phyloP scores from a whole-genome alignment of 257 asterid genomes.

The Solanum clarkiae region DNA sequence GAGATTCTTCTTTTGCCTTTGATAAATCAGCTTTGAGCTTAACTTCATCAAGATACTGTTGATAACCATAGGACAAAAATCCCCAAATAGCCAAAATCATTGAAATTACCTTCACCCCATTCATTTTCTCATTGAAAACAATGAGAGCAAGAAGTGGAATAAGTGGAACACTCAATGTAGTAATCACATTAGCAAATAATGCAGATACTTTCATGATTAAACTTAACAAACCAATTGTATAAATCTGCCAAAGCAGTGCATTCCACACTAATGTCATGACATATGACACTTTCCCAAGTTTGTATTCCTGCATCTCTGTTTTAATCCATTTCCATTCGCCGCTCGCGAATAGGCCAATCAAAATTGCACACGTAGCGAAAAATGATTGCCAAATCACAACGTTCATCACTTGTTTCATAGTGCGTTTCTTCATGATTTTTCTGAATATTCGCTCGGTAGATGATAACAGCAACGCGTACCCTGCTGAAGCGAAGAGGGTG shows the following conservation, averaged over 20 bases:
- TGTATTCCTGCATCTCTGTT: slow-evolving; percentile 19
- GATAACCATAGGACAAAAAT: slow-evolving; percentile 49
- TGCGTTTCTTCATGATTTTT: slow-evolving; percentile 9
- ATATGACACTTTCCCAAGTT: slow-evolving; percentile 19
- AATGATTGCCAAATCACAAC: slow-evolving; percentile 12
- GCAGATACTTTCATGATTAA: slow-evolving; percentile 33
- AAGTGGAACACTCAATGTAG: slow-evolving; percentile 45
- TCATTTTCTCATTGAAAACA: slow-evolving; percentile 36
- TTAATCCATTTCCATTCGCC: slow-evolving; percentile 30
- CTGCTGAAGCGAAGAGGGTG: slow-evolving; percentile 18
- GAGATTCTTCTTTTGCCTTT: neutral
- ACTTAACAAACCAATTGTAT: slow-evolving; percentile 19
- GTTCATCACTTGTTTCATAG: neutral
- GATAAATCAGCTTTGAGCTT: slow-evolving; percentile 10
- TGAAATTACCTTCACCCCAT: slow-evolving; percentile 49
- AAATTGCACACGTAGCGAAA: slow-evolving; percentile 10
- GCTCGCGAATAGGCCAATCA: slow-evolving; percentile 19
- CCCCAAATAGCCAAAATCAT: slow-evolving; percentile 71
- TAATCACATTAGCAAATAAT: slow-evolving; percentile 54
- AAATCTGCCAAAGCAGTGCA: slow-evolving; percentile 33
- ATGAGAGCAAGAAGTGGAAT: slow-evolving; percentile 51
- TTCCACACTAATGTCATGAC: slow-evolving; percentile 11
- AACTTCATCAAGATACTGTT: slow-evolving; percentile 52
- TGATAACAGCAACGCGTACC: slow-evolving; percentile 12
- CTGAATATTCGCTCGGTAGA: slow-evolving; percentile 12